Conservation (phyloP, 495 filamentous ascomycete genomes). For the Penicillium salamii region DNA sequence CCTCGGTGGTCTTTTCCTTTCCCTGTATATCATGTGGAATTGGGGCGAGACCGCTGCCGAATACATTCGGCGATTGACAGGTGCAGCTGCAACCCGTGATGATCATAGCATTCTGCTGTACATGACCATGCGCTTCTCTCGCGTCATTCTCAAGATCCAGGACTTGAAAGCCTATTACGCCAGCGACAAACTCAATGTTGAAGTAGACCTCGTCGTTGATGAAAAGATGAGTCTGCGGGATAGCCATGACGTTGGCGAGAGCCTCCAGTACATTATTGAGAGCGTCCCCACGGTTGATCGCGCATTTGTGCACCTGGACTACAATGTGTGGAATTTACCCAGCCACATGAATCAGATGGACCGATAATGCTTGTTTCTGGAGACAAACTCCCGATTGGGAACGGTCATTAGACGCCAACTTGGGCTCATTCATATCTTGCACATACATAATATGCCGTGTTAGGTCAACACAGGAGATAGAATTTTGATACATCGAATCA, state of each 20-base stretch:
- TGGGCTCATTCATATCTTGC: no score
- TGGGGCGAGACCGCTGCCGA: constrained; percentile 73
- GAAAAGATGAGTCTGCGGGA: constrained; percentile 75
- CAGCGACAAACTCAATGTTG: constrained; percentile 86
- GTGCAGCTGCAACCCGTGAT: constrained; percentile 73
- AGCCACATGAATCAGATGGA: constrained; percentile 74
- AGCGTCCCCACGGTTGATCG: constrained; percentile 74
- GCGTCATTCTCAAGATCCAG: constrained; percentile 83
- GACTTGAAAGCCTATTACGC: constrained; percentile 85
- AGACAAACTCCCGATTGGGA: no score
- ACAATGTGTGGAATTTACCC: constrained; percentile 75
- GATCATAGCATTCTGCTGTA: constrained; percentile 87
- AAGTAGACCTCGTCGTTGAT: constrained; percentile 80
- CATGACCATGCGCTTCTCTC: constrained; percentile 91
- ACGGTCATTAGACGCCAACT: no score
- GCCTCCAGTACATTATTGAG: constrained; percentile 85
- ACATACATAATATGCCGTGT: no score
- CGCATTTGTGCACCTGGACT: constrained; percentile 79
- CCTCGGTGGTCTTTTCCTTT: constrained; percentile 77
- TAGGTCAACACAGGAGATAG: neutral
- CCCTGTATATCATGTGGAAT: constrained; percentile 77
- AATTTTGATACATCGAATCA: constrained; percentile 19
- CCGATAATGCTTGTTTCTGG: constrained; percentile 8
- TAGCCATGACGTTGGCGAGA: constrained; percentile 86
- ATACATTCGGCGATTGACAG: constrained; percentile 81